Evolutionary conservation across 2,329 filamentous ascomycete genomes (phyloP), one percentile per base, ranked within the genome.

Genomic region (Epichloe bromicola): DNA sequence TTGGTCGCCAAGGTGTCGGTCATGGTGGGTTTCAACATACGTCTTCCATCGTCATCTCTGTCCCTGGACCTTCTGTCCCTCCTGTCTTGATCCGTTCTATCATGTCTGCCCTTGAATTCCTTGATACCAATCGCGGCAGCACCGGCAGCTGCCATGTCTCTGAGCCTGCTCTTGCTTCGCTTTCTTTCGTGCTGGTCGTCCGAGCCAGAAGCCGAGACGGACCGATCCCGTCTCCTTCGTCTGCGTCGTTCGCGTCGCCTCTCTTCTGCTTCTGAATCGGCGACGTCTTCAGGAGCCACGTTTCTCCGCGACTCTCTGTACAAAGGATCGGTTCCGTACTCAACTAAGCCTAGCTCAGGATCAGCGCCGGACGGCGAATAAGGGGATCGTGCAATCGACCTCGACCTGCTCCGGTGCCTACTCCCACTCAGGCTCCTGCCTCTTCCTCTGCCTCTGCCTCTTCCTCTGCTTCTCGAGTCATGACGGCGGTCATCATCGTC

Each of bases 331-430:
- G 70, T 72, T 58, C 80, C 80, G 71, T 83, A 83, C 65, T 83
- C 77, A 74, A 83, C 78, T 73, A 82, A 73, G 70, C 79, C 80
- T 80, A 82, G 70, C 70, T 81, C 78, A 71, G 73, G 74, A 78
- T 82, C 79, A 82, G 76, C 73, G 64, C 67, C 67, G 62, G 69
- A 67, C 65, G 74, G 72, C 59, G 72, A 72, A 68, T 72, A 67
- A 65, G 66, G 69, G 69, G 70, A 68, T 68, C 68, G 67, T 68
- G 72, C 69, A 61, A 65, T 64, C 66, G 76, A 78, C 68, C 73
- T 75, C 70, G 72, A 75, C 64, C 74, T 61, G 58, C 64, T 67
- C 46, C 61, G 57, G 54, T 53, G 49, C 40, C 52, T 49, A 39
- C 63, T 69, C 60, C 63, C 45, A 37, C 54, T 56, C 26, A 38